A percentile compares a stretch with the other conserved stretches of the same genome.
These are phyloP conservation scores for Blastobotrys robertii DNA, from an alignment of 805 yeast species.

Conservation along the genomic window DNA sequence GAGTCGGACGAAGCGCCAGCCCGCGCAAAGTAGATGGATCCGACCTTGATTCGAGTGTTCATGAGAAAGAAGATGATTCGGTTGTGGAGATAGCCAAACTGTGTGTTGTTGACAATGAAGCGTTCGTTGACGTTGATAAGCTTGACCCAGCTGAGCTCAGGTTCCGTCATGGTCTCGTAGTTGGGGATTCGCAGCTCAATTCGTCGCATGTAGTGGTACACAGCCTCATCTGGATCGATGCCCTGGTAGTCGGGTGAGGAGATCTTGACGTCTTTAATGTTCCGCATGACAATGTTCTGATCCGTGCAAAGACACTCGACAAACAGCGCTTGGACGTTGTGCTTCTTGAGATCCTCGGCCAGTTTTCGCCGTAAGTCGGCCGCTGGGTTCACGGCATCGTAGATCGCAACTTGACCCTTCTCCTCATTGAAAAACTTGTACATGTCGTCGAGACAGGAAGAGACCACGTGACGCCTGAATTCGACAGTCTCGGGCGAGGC, in stretches of 20 bases:
- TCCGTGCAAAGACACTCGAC: constrained; percentile 84
- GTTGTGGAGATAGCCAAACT: constrained; percentile 80
- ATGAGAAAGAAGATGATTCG: constrained; percentile 86
- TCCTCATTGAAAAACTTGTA: constrained; percentile 58
- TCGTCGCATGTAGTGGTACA: constrained; percentile 64
- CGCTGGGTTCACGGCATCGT: constrained; percentile 88
- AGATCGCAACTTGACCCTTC: constrained; percentile 90
- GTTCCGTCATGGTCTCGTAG: constrained; percentile 60
- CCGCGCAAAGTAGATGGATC: constrained; percentile 82
- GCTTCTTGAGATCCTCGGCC: constrained; percentile 41
- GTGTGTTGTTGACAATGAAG: constrained; percentile 67
- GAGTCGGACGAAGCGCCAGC: constrained; percentile 36
- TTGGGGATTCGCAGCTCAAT: constrained; percentile 56
- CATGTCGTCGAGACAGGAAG: constrained; percentile 61
- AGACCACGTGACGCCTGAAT: constrained; percentile 48
- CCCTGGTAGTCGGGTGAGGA: constrained; percentile 75
- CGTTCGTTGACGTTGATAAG: constrained; percentile 85
- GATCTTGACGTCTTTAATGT: constrained; percentile 73
- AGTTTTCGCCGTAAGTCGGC: constrained; percentile 55
- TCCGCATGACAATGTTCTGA: constrained; percentile 53
- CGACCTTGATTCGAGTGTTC: constrained; percentile 80
- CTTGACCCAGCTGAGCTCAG: constrained; percentile 63
- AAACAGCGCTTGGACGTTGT: constrained; percentile 68
- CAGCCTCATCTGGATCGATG: constrained; percentile 67
- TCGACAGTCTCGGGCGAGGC: constrained; percentile 36